Evolutionary conservation across 108 stramenopile species (phyloP).

Genomic region (Aureococcus anophagefferens): DNA sequence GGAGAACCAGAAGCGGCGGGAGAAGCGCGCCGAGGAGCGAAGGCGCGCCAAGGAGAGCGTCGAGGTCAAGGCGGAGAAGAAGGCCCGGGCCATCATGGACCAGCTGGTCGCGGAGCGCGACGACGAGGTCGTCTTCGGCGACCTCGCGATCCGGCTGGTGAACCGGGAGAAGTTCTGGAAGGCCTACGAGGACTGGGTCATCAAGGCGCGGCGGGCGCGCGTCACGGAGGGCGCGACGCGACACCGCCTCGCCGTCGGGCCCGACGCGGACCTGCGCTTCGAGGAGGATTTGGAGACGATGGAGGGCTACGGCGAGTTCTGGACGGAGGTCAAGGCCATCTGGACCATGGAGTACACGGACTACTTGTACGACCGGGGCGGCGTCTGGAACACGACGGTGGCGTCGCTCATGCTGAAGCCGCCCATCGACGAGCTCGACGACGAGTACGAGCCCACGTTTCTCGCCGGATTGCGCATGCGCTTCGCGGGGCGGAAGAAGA

Average conservation of each 20-base stretch:
- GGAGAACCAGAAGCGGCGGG: background rate
- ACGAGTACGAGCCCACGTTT: no score
- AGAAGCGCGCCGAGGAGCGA: background rate
- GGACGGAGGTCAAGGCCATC: no score
- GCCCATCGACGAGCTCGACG: no score
- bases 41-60: background rate
- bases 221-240: background rate
- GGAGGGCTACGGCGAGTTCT: background rate
- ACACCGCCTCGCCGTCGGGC: background rate
- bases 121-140: conserved; percentile 8
- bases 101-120: background rate
- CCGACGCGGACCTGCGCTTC: background rate
- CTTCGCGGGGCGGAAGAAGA: conserved; percentile 5
- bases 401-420: no score
- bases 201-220: background rate
- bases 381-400: no score
- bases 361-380: no score
- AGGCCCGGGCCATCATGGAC: background rate
- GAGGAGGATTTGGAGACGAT: background rate
- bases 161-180: background rate
- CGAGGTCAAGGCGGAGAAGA: conserved; percentile 4
- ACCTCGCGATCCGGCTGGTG: background rate
- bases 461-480: no score
- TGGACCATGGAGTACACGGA: no score
- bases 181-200: background rate